phyloP scores from a whole-genome alignment of 768 basidiomycete species.

The Pulveroboletus frians region DNA sequence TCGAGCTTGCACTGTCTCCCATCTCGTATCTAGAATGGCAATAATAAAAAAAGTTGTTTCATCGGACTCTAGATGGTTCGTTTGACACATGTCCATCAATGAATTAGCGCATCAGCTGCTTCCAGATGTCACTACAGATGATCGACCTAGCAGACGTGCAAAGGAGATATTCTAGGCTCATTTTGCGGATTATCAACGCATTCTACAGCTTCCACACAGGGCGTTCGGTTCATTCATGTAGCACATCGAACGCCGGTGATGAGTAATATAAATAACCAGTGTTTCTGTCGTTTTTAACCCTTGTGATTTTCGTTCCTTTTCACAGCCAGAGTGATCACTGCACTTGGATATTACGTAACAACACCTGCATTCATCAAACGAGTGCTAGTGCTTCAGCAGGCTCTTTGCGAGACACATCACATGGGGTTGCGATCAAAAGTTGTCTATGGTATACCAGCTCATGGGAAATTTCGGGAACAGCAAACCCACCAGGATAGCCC shows the following conservation, averaged over 20 bases:
- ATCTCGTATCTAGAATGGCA: background rate
- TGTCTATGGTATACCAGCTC: constrained; percentile 19
- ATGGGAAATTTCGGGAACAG: constrained; percentile 21
- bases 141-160: background rate
- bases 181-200: background rate
- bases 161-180: background rate
- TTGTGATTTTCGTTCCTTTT: too few relatives aligned
- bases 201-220: background rate
- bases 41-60: constrained; percentile 2
- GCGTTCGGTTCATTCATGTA: background rate
- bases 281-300: too few relatives aligned
- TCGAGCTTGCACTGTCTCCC: background rate
- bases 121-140: background rate
- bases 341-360: too few relatives aligned
- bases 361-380: constrained; percentile 4
- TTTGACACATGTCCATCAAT: background rate
- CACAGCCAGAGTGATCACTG: background rate
- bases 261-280: too few relatives aligned
- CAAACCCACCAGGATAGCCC: constrained; percentile 32
- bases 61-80: background rate
- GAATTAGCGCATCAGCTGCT: too few relatives aligned
- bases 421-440: constrained; percentile 23
- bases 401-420: constrained; percentile 22
- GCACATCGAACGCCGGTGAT: too few relatives aligned
- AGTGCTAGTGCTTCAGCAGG: constrained; percentile 19